These are phyloP conservation scores for Rhizophagus sp. DNA, from an alignment of 192 early-diverging fungal species.

Conservation along the genomic window DNA sequence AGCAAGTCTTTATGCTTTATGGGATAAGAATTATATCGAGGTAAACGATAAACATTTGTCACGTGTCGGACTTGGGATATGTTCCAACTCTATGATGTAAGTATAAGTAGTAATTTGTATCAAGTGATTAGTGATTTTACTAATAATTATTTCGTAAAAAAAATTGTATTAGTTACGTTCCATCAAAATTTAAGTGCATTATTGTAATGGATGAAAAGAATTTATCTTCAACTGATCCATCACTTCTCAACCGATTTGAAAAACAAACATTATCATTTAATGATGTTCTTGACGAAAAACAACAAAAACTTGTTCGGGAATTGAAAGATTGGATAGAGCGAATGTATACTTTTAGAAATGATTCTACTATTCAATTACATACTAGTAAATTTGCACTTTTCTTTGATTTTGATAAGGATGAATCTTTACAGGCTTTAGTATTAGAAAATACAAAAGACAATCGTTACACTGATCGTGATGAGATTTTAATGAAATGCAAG, in stretches of 20 bases:
- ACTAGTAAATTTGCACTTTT: conserved; percentile 13
- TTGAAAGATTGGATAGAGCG: not conserved
- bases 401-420: conserved; percentile 22
- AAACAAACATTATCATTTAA: conserved; percentile 15
- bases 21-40: conserved; percentile 32
- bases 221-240: conserved; percentile 10
- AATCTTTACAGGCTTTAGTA: conserved; percentile 28
- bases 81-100: conserved; percentile 26
- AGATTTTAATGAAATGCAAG: conserved; percentile 15
- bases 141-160: no score
- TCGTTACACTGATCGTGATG: not conserved
- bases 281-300: not conserved
- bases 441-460: not conserved
- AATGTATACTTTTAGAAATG: conserved; percentile 1
- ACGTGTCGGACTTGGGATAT: conserved; percentile 21
- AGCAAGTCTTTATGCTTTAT: conserved; percentile 29
- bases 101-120: not conserved
- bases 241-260: conserved; percentile 22
- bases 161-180: conserved; percentile 11
- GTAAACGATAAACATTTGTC: conserved; percentile 16
- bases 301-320: not conserved
- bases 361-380: no score
- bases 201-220: conserved; percentile 24
- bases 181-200: conserved; percentile 16
- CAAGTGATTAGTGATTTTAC: no score